These are phyloP conservation scores for Globisporangium abappressorium DNA, from an alignment of 352 stramenopile genomes.

Conservation along the genomic window DNA sequence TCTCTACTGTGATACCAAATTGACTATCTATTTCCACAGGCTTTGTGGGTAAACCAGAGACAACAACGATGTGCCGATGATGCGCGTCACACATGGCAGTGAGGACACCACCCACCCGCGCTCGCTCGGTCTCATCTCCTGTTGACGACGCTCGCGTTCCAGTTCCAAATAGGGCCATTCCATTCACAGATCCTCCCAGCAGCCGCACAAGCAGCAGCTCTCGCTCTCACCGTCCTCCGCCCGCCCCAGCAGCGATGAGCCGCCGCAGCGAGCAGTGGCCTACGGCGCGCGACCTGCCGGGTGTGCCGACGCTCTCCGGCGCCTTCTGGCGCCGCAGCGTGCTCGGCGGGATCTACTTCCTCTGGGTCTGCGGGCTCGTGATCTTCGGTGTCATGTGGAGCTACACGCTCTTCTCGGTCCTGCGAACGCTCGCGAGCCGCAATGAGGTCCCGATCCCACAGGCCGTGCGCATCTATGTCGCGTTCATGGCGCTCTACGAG, in stretches of 20 bases:
- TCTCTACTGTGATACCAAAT: too few species aligned
- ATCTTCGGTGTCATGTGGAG: constrained; percentile 21
- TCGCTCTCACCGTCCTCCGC: too few species aligned
- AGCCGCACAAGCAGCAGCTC: too few species aligned
- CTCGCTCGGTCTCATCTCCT: too few species aligned
- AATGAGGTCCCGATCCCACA: constrained; percentile 14
- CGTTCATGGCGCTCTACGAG: constrained; percentile 39
- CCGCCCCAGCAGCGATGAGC: neutral
- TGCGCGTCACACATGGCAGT: too few species aligned
- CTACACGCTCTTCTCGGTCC: constrained; percentile 24
- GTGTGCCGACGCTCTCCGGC: constrained; percentile 22
- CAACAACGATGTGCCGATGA: too few species aligned
- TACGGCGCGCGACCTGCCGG: constrained; percentile 2
- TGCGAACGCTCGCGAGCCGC: constrained; percentile 15
- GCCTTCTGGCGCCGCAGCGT: constrained; percentile 28
- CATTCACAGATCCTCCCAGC: too few species aligned
- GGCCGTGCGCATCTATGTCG: constrained; percentile 28
- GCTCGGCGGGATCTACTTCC: constrained; percentile 32
- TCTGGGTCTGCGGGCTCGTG: constrained; percentile 31
- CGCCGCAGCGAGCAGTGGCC: constrained; percentile 8
- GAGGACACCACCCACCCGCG: too few species aligned
- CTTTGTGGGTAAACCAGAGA: too few species aligned
- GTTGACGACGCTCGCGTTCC: too few species aligned
- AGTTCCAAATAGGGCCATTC: too few species aligned
- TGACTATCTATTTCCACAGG: too few species aligned